phyloP scores from a whole-genome alignment of 805 yeast species.

The Candida maris region DNA sequence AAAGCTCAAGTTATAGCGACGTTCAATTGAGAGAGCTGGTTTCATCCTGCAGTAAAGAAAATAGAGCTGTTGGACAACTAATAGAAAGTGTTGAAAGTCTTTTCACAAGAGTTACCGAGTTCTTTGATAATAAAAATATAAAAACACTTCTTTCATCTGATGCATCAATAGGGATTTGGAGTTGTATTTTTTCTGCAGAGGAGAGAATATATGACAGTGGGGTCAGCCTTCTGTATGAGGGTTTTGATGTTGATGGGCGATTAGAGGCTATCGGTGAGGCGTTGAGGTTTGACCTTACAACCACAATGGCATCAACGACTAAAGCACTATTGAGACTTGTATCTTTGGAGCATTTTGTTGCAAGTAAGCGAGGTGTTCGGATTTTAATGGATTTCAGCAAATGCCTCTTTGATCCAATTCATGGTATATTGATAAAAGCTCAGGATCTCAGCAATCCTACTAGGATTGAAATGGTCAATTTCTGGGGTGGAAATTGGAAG shows the following conservation, averaged over 20 bases:
- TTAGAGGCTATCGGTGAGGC: constrained; percentile 65
- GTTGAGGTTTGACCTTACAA: constrained; percentile 40
- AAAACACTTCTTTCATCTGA: constrained; percentile 37
- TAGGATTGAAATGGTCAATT: constrained; percentile 31
- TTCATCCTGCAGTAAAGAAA: constrained; percentile 26
- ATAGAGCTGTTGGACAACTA: constrained; percentile 20
- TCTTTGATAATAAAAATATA: constrained; percentile 15
- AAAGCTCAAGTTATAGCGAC: constrained; percentile 9
- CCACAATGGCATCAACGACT: constrained; percentile 42
- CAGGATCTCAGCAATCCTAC: constrained; percentile 9
- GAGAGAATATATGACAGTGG: constrained; percentile 61
- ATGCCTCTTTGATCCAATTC: constrained; percentile 61
- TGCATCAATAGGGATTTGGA: constrained; percentile 65
- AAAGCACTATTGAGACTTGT: constrained; percentile 25
- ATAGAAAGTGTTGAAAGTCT: constrained; percentile 19
- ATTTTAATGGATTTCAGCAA: constrained; percentile 69
- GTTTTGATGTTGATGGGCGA: constrained; percentile 77
- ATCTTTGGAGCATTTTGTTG: constrained; percentile 17
- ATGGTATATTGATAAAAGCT: constrained; percentile 43
- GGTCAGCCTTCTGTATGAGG: constrained; percentile 66
- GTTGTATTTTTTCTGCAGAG: constrained; percentile 65
- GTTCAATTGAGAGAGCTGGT: constrained; percentile 20
- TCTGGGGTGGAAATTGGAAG: constrained; percentile 74
- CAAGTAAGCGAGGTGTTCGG: constrained; percentile 52
- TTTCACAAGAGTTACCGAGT: constrained; percentile 25